Base-by-base conservation (phyloP, 805 yeast species). In the Osmozyma mogii region DNA sequence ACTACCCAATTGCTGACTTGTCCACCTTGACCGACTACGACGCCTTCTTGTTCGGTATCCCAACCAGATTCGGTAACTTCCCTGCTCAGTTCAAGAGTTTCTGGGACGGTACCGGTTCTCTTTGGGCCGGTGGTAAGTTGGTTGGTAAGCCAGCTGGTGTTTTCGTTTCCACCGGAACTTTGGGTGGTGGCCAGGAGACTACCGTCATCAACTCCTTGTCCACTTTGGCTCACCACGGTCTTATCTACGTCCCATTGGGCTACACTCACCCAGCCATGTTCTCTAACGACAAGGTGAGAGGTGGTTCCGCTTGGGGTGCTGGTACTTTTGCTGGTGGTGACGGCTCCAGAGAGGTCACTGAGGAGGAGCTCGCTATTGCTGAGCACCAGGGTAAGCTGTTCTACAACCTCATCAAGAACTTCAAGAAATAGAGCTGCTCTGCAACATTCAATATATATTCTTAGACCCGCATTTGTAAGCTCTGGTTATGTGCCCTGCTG, bases 301-400 rank as follows among this genome's bases (percentile, higher is more conserved):
- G 94, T 41, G 83, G 82, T 32, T 72, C 87, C 14, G 73, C 94
- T 26, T 84, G 87, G 85, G 95, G 94, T 53, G 81, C 94, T 19
- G 94, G 94, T 43, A 61, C 83, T 22, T 64, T 69, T 47, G 87
- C 94, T 17, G 83, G 75, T 28, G 64, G 69, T 29, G 89, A 80
- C 49, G 94, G 94, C 29, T 70, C 82, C 6, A 75, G 94, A 63
- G 61, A 64, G 44, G 80, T 85, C 19, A 45, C 76, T 24, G 68
- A 61, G 12, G 59, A 79, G 34, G 95, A 84, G 56, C 58, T 69
- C 51, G 67, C 69, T 44, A 53, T 83, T 36, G 89, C 85, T 15
- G 49, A 50, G 27, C 59, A 58, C 35, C 95, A 84, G 62, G 95
- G 94, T 50, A 52, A 61, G 36, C 51, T 65, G 22, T 84, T 84